phyloP scores from a whole-genome alignment of 176 grass and related monocot genomes.

The Guadua angustifolia region DNA sequence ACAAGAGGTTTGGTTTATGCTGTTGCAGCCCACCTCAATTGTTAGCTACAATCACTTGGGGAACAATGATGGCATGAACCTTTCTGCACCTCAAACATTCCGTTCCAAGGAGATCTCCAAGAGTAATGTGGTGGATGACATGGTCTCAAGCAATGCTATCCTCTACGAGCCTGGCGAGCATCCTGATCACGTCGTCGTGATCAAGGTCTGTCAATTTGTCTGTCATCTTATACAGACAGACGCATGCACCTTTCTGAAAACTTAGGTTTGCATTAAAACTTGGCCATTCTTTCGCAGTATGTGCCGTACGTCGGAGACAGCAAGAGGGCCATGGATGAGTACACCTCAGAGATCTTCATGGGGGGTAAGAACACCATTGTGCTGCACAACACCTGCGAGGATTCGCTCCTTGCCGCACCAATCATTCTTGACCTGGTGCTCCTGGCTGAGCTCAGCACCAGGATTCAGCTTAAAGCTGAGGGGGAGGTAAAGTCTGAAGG shows the following conservation, averaged over 20 bases:
- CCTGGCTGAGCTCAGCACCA: slow-evolving; percentile 91
- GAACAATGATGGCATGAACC: slow-evolving; percentile 96
- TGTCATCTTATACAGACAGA: slow-evolving; percentile 1
- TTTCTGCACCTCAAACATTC: slow-evolving; percentile 95
- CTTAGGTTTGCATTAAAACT: not conserved
- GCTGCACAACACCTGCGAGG: slow-evolving; percentile 98
- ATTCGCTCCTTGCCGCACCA: slow-evolving; percentile 83
- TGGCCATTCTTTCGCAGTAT: slow-evolving; percentile 54
- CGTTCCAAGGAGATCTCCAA: slow-evolving; percentile 98
- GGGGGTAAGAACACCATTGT: slow-evolving; percentile 89
- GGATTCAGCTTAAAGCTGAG: slow-evolving; percentile 91
- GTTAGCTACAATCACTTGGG: slow-evolving; percentile 98
- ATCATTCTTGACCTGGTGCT: slow-evolving; percentile 98
- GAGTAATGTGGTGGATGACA: slow-evolving; percentile 97
- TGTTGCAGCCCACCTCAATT: slow-evolving; percentile 85
- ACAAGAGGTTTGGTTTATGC: slow-evolving; percentile 14
- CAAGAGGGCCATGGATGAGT: slow-evolving; percentile 98
- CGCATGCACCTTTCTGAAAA: not conserved
- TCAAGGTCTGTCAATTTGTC: slow-evolving; percentile 65
- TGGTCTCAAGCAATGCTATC: slow-evolving; percentile 95
- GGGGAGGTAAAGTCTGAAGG: slow-evolving; percentile 55
- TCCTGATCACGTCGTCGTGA: slow-evolving; percentile 92
- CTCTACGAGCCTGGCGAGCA: slow-evolving; percentile 92
- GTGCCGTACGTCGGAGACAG: slow-evolving; percentile 97
- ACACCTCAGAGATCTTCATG: slow-evolving; percentile 99